Percentiles rank a stretch among this genome's conserved stretches.
Conservation (phyloP, 768 basidiomycete genomes). For the Amanita muscaria region DNA sequence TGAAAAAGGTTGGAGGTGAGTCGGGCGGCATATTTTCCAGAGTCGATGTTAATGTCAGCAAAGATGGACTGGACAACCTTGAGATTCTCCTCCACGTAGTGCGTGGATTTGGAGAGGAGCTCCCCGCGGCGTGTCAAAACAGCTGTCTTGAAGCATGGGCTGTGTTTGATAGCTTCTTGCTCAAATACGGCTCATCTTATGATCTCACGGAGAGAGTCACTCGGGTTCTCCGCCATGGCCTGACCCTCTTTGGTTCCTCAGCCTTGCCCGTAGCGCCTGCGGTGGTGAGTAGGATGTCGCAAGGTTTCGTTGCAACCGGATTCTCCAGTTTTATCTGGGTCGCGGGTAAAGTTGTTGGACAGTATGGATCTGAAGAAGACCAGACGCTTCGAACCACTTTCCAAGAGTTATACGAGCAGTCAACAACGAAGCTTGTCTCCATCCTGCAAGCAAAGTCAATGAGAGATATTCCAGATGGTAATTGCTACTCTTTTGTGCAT, state of each 20-base stretch:
- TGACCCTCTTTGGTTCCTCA: slow-evolving; percentile 69
- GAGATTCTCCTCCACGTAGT: slow-evolving; percentile 88
- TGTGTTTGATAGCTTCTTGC: slow-evolving; percentile 73
- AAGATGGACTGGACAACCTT: slow-evolving; percentile 85
- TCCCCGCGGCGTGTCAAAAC: slow-evolving; percentile 71
- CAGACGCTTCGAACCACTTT: slow-evolving; percentile 47
- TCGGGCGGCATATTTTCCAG: slow-evolving; percentile 6
- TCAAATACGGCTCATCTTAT: slow-evolving; percentile 68
- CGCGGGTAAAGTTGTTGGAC: slow-evolving; percentile 72
- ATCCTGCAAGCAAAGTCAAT: slow-evolving; percentile 63
- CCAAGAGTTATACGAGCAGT: slow-evolving; percentile 60
- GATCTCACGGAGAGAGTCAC: slow-evolving; percentile 77
- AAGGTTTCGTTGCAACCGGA: slow-evolving; percentile 71
- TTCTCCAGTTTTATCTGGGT: slow-evolving; percentile 92
- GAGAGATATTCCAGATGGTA: slow-evolving; percentile 82
- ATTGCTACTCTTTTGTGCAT: slow-evolving; percentile 20
- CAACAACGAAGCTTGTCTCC: slow-evolving; percentile 61
- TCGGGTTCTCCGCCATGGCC: slow-evolving; percentile 74
- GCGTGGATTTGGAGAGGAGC: slow-evolving; percentile 69
- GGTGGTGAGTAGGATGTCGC: slow-evolving; percentile 66
- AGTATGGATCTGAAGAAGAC: slow-evolving; percentile 65
- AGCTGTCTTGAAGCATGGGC: slow-evolving; percentile 77
- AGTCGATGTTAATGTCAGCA: neutral
- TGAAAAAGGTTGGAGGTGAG: slow-evolving; percentile 62
- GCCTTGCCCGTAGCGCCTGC: slow-evolving; percentile 61